These are phyloP conservation scores for Fusarium sp. DNA, from an alignment of 2,329 filamentous ascomycete species.

Conservation along the genomic window DNA sequence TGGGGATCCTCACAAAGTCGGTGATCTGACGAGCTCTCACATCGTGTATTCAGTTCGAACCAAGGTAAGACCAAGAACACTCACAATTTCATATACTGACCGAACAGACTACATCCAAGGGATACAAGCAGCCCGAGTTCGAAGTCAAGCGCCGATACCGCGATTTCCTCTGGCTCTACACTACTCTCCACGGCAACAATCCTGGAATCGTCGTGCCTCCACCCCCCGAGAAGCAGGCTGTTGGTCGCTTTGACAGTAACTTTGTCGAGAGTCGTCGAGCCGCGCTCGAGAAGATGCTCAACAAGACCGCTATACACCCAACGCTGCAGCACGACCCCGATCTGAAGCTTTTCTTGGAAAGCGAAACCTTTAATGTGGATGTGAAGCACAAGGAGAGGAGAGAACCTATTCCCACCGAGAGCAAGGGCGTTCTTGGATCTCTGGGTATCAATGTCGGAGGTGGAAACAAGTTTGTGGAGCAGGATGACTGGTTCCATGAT, in stretches of 20 bases:
- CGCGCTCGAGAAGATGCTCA: constrained; percentile 96
- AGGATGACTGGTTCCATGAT: constrained; percentile 99
- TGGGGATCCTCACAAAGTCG: constrained; percentile 97
- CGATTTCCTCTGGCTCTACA: constrained; percentile 98
- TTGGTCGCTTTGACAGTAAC: constrained; percentile 94
- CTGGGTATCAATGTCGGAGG: constrained; percentile 82
- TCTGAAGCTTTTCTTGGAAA: constrained; percentile 95
- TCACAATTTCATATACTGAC: constrained; percentile 7
- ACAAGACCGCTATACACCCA: constrained; percentile 91
- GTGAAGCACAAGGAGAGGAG: constrained; percentile 97
- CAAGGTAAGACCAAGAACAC: constrained; percentile 66
- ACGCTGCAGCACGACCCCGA: constrained; percentile 93
- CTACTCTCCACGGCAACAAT: constrained; percentile 91
- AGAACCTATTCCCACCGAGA: constrained; percentile 86
- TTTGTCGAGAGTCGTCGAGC: constrained; percentile 94
- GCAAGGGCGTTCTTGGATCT: constrained; percentile 90
- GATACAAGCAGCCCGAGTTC: constrained; percentile 92
- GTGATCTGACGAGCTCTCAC: constrained; percentile 94
- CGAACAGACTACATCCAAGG: constrained; percentile 88
- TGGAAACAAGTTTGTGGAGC: constrained; percentile 91
- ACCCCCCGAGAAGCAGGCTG: constrained; percentile 96
- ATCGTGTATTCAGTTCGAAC: constrained; percentile 97
- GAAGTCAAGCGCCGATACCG: constrained; percentile 93
- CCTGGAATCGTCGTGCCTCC: constrained; percentile 95
- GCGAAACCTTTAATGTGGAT: constrained; percentile 93